Evolutionary conservation across 805 yeast genomes (phyloP), one percentile per base, ranked within the genome.

Genomic region (Ogataea nakhonphanomensis): DNA sequence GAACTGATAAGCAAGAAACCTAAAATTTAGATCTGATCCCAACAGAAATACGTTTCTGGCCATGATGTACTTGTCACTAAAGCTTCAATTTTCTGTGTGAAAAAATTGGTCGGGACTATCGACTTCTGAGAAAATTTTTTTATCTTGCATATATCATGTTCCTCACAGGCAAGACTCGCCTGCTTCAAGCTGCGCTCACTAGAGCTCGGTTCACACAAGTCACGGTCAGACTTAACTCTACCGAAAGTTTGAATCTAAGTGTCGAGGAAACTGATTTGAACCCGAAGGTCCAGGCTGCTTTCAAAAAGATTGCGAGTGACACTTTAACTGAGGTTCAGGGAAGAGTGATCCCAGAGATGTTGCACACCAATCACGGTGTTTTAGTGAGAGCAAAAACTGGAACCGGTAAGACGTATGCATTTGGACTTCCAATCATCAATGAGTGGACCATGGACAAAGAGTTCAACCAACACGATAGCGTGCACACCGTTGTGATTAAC

Each of bases 351-450:
- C 66, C 71, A 34, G 83, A 85, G 15, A 63, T 84, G 28, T 54
- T 66, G 11, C 66, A 69, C 28, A 66, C 72, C n/a, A 60, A 69
- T 12, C 64, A 67, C 24, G 90, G 91, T 49, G 69, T 87, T 30
- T 87, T 89, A 15, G 89, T 88, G 27, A 73, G 95, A 54, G 96
- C 97, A 21, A 87, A 87, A 61, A 89, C 97, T 3, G 97, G 97
- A 59, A 89, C 97, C 2, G 97, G 97, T 55, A 89, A 89, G 61
- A 89, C 97, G 0, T 78, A 85, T 47, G 95, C 96, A 0, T 89
- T 87, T 61, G 82, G 90, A 45, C 69, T 90, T 30, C 96, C 96
- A 2, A 66, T 85, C 9, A 65, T 87, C 33, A 84, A 87, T 56
- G 73, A 76, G 33, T 64, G 73, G 43, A 49, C 66, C 50, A 24